Evolutionary conservation across 129 eudicot genomes (phyloP), one percentile per base, ranked within the genome.

Genomic region (Glebionis coronaria): DNA sequence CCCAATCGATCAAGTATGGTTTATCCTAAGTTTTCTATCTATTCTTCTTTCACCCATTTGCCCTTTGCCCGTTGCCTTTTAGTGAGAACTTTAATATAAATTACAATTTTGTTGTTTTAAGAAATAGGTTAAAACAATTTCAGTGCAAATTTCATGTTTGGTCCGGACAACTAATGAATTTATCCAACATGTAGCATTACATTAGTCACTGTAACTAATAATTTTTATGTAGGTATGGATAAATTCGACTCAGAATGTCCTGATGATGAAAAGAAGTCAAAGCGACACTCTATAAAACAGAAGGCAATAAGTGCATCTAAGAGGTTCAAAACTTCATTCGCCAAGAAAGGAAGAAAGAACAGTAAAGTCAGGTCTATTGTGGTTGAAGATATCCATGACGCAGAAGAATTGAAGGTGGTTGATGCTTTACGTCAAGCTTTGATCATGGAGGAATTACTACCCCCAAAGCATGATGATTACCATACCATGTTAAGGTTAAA

Each of bases 381-480:
- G 53, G 88, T 93, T 68, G 98, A 84, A 52, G 98, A 88, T 72
- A 94, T 84, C 82, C 97, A 82, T 61, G 95, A 93, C 68, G 90
- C 90, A 5, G 97, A 93, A 79, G 98, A 93, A 77, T 44, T 84
- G 15, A 70, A 88, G 84, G 95, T 92, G 0, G 98, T 93, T 0
- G 92, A 86, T 76, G 89, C 95, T n/a, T 79, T 93, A 61, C 90
- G 98, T 38, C 92, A 88, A 74, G 83, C 83, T 12, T 84, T 93
- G 57, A 82, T 93, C 70, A 60, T 79, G 38, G 97, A 93, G 61
- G 95, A 93, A 40, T 56, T 86, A 44, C 81, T 93, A 38, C 97
- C 97, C 16, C 73, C 87, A 25, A 88, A 82, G 63, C 92, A 88
- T 56, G 95, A 93, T 68, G 98, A 93, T 74, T 93, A 93, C 76